Evolutionary conservation across 305 asterid genomes (phyloP).

Genomic region (Rubia tinctorum): DNA sequence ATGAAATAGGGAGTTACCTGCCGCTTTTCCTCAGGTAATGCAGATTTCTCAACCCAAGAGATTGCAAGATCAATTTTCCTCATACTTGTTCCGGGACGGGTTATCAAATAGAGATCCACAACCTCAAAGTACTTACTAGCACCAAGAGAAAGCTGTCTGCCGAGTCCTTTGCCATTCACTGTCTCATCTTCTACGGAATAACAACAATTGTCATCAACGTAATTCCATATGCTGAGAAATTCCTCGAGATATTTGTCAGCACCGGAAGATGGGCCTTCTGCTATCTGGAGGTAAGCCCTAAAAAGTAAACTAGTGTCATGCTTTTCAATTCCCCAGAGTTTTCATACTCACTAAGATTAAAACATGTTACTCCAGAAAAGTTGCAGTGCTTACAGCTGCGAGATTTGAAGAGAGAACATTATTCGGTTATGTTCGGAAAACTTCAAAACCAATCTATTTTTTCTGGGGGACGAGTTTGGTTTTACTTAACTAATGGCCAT

Average conservation of each 20-base stretch:
- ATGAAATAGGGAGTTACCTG: slow-evolving; percentile 41
- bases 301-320: slow-evolving; percentile 1
- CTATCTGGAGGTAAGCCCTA: slow-evolving; percentile 67
- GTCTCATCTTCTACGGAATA: slow-evolving; percentile 30
- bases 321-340: neutral
- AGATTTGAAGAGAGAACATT: neutral
- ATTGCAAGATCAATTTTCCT: slow-evolving; percentile 61
- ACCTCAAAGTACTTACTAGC: slow-evolving; percentile 62
- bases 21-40: slow-evolving; percentile 62
- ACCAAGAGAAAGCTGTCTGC: slow-evolving; percentile 33
- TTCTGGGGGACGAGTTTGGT: neutral
- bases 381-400: neutral
- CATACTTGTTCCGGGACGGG: slow-evolving; percentile 44
- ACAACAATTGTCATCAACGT: slow-evolving; percentile 44
- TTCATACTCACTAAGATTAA: neutral
- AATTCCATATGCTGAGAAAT: slow-evolving; percentile 60
- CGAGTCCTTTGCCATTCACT: slow-evolving; percentile 29
- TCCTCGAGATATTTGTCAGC: slow-evolving; percentile 68
- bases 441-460: neutral
- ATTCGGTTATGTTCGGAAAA: neutral
- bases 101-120: slow-evolving; percentile 72
- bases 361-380: neutral
- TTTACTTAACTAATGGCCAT: neutral
- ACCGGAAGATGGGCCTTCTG: slow-evolving; percentile 43
- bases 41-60: slow-evolving; percentile 75